Percentiles rank a stretch among this genome's conserved stretches.
Conservation (phyloP, 2,329 filamentous ascomycete species). For the Neofusicoccum kwambonambiense region DNA sequence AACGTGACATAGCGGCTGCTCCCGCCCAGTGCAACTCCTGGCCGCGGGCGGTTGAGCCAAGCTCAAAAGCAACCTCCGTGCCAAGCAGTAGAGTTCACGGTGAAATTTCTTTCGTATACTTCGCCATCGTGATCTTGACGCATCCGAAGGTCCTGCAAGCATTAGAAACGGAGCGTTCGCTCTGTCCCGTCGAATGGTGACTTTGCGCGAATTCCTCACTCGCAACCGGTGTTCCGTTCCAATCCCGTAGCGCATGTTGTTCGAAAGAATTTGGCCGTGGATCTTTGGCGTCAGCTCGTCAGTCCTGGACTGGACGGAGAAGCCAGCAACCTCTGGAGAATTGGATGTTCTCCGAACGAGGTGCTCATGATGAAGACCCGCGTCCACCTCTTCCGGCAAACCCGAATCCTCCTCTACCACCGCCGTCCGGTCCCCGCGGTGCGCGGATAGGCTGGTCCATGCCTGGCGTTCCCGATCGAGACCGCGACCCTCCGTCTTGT, state of each 20-base stretch:
- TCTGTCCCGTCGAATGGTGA: background rate
- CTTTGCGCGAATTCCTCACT: background rate
- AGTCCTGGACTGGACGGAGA: background rate
- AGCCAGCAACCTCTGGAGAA: background rate
- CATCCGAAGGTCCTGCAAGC: background rate
- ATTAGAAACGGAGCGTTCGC: background rate
- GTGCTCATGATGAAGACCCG: background rate
- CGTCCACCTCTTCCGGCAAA: slow-evolving; percentile 44
- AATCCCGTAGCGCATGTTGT: background rate
- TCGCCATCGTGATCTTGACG: background rate
- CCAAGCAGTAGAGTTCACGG: background rate
- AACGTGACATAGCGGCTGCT: background rate
- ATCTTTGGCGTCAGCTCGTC: background rate
- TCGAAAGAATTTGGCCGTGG: slow-evolving; percentile 6
- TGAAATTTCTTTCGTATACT: background rate
- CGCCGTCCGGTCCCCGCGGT: slow-evolving; percentile 76
- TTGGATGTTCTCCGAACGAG: background rate
- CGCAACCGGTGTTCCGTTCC: background rate
- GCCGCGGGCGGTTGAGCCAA: background rate
- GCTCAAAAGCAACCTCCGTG: background rate
- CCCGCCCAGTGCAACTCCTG: background rate
- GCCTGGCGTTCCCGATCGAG: slow-evolving; percentile 53
- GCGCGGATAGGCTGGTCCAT: slow-evolving; percentile 68
- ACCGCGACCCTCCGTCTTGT: slow-evolving; percentile 45
- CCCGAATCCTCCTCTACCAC: slow-evolving; percentile 74